A percentile compares a stretch with the other conserved stretches of the same genome.
phyloP scores from a whole-genome alignment of 129 eudicot genomes.

The Helianthus annuus region DNA sequence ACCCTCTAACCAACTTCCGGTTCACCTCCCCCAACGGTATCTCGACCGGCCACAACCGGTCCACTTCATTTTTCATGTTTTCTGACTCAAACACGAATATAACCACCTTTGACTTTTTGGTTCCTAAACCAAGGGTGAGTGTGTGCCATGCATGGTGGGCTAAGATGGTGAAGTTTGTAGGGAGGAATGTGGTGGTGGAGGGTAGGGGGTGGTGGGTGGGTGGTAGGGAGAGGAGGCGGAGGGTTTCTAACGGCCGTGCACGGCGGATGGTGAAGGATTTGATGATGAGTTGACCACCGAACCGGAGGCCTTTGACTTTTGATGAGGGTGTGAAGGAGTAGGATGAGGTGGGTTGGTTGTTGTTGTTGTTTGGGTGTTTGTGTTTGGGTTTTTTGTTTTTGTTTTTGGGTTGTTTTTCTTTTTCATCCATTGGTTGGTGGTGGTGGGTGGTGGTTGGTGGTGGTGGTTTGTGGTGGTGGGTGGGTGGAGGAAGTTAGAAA shows the following conservation, averaged over 20 bases:
- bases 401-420: slow-evolving; percentile 40
- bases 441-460: slow-evolving; percentile 3
- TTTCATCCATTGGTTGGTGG: slow-evolving; percentile 39
- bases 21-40: slow-evolving; percentile 85
- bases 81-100: slow-evolving; percentile 77
- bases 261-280: slow-evolving; percentile 97
- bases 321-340: slow-evolving; percentile 74
- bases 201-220: slow-evolving; percentile 43
- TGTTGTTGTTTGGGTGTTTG: slow-evolving; percentile 58
- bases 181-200: slow-evolving; percentile 72
- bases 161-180: slow-evolving; percentile 86
- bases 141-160: slow-evolving; percentile 99
- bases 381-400: slow-evolving; percentile 69
- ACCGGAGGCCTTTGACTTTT: slow-evolving; percentile 84
- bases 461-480: slow-evolving; percentile 19
- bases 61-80: slow-evolving; percentile 50
- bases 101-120: slow-evolving; percentile 79
- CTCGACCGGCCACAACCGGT: slow-evolving; percentile 79
- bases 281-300: slow-evolving; percentile 87
- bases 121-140: slow-evolving; percentile 86
- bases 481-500: neutral
- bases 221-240: slow-evolving; percentile 77
- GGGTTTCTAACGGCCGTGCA: slow-evolving; percentile 65
- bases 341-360: slow-evolving; percentile 43
- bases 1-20: slow-evolving; percentile 58